Base-by-base conservation (phyloP, 2,329 filamentous ascomycete genomes). In the Ambrosiella beaveri region DNA sequence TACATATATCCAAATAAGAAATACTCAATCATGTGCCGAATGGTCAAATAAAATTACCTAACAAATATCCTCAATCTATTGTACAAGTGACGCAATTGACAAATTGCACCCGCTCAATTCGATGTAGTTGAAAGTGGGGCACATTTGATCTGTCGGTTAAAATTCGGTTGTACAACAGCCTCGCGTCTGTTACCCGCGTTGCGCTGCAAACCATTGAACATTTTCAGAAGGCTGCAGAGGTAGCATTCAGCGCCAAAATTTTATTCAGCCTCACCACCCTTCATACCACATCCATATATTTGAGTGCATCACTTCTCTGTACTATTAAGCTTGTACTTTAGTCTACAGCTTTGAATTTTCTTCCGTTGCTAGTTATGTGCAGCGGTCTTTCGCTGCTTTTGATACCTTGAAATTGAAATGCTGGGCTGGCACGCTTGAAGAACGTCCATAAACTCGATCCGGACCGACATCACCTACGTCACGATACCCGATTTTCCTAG, bases 301-400 rank as follows among this genome's bases (percentile, higher is more conserved):
- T 9, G 8, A 27, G 47, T 35, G 27, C 15, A 35, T 27, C 27
- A 27, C 27, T 27, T 27, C 27, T 27, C 27, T 27, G 27, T 4
- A 27, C 27, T 27, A 27, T 27, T 4, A 27, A 27, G 27, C 27
- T 27, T 27, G 27, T 27, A 27, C 27, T 27, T 27, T 27, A 27
- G 27, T 27, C 61, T 62, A 63, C 62, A 60, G 57, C 61, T 63
- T 63, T 61, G 61, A 59, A 57, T 59, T 61, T 59, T 57, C 54
- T 64, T 63, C 62, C 66, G 64, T 60, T 63, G 63, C 57, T 66
- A 70, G 56, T 60, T 57, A 60, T 60, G 59, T 51, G 59, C 59
- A 60, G 59, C 59, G 59, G 52, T 60, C 56, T 56, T 45, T 60
- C 59, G 59, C 59, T 60, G 59, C 59, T 60, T 60, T 50, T 36